These are phyloP conservation scores for Trametes polyzona DNA, from an alignment of 1,284 basidiomycete species.

Conservation along the genomic window DNA sequence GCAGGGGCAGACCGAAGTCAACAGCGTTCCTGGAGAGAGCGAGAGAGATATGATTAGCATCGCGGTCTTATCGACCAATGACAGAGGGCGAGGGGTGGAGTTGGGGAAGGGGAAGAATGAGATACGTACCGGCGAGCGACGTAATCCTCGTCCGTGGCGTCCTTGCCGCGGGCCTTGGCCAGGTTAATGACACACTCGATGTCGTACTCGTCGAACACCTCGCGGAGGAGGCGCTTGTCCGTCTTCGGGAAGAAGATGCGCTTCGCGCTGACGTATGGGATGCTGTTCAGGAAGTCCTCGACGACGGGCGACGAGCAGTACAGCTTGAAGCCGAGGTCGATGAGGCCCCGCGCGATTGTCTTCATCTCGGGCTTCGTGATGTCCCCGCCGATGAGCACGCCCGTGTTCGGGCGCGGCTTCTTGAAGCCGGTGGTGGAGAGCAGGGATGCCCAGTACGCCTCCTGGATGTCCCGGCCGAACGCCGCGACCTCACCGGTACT, in stretches of 20 bases:
- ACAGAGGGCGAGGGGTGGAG: neutral
- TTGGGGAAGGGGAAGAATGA: no score
- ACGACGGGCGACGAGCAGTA: slow-evolving; percentile 86
- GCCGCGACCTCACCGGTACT: slow-evolving; percentile 99
- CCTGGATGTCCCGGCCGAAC: slow-evolving; percentile 93
- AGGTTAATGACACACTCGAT: slow-evolving; percentile 97
- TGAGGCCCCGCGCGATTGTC: slow-evolving; percentile 76
- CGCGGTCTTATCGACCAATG: neutral
- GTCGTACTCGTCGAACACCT: slow-evolving; percentile 93
- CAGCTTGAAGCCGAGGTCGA: slow-evolving; percentile 88
- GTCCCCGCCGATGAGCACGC: slow-evolving; percentile 90
- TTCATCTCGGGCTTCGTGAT: slow-evolving; percentile 82
- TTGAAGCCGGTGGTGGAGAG: slow-evolving; percentile 93
- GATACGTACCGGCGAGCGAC: slow-evolving; percentile 85
- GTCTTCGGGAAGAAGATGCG: slow-evolving; percentile 96
- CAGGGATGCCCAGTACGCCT: slow-evolving; percentile 95
- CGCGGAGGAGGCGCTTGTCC: slow-evolving; percentile 94
- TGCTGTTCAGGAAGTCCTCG: slow-evolving; percentile 82
- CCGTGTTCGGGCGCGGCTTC: slow-evolving; percentile 78
- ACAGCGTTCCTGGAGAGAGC: slow-evolving; percentile 92
- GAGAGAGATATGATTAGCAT: slow-evolving; percentile 4
- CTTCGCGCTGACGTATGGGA: slow-evolving; percentile 82
- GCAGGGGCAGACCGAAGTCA: slow-evolving; percentile 87
- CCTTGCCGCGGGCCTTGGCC: slow-evolving; percentile 78
- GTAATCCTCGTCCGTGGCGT: slow-evolving; percentile 93